A percentile compares a stretch with the other conserved stretches of the same genome.
These are phyloP conservation scores for Lepiota venenata DNA, from an alignment of 768 basidiomycete species.

Conservation along the genomic window DNA sequence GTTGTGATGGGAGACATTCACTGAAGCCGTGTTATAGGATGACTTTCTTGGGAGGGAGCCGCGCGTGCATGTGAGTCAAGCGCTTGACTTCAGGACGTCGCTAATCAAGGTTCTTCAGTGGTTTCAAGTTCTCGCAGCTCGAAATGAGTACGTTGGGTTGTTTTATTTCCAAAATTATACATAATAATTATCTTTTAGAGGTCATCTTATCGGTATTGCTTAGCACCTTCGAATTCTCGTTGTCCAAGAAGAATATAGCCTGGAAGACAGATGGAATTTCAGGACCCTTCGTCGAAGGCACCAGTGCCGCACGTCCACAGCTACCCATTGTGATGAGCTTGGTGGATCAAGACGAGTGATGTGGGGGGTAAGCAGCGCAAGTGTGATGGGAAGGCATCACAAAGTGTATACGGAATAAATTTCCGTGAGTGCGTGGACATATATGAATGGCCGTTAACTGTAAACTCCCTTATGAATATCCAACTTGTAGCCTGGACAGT, in stretches of 20 bases:
- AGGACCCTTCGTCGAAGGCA: conserved; percentile 7
- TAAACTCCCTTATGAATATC: no score
- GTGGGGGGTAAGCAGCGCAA: no score
- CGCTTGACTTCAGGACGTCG: background rate
- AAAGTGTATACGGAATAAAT: no score
- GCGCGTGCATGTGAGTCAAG: conserved; percentile 14
- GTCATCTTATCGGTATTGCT: conserved; percentile 10
- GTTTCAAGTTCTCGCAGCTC: conserved; percentile 17
- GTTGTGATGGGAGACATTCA: background rate
- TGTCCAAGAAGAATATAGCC: conserved; percentile 14
- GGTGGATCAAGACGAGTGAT: background rate
- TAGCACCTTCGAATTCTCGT: conserved; percentile 11
- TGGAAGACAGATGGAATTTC: conserved; percentile 16
- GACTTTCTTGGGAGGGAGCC: conserved; percentile 17
- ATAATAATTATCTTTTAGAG: conserved; percentile 9
- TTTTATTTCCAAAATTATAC: background rate
- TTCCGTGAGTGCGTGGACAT: no score
- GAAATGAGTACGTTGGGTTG: conserved; percentile 20
- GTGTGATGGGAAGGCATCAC: no score
- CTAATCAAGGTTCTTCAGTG: conserved; percentile 9
- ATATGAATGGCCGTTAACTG: no score
- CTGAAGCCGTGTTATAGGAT: conserved; percentile 9
- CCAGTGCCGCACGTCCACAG: background rate
- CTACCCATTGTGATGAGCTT: conserved; percentile 15
- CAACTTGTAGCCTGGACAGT: no score